Evolutionary conservation across 148 eudicot species (phyloP).

Genomic region (Agrostemma githago): DNA sequence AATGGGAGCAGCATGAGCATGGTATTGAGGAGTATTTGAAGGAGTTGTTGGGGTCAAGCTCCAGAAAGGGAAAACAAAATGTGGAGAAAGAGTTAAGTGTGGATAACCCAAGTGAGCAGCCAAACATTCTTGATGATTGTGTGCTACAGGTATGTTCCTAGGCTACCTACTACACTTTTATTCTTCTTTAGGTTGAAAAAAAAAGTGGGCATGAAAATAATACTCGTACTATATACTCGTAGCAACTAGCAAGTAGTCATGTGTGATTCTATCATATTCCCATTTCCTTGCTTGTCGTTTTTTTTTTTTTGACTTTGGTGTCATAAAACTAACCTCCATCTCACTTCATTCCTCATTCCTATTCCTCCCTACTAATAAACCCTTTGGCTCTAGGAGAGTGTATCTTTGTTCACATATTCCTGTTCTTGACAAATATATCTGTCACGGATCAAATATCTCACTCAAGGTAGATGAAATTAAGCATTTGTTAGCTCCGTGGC

Average conservation of each 20-base stretch:
- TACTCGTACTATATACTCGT: too few species aligned
- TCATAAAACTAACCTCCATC: too few species aligned
- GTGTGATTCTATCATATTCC: not conserved
- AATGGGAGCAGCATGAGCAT: constrained; percentile 43
- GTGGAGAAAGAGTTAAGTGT: constrained; percentile 20
- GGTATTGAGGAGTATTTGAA: constrained; percentile 64
- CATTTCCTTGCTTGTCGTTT: constrained; percentile 7
- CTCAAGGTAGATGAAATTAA: too few species aligned
- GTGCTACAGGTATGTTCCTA: constrained; percentile 28
- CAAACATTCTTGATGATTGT: constrained; percentile 30
- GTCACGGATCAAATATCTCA: too few species aligned
- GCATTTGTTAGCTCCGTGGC: too few species aligned
- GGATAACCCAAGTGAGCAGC: constrained; percentile 27
- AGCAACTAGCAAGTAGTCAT: too few species aligned
- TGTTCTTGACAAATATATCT: too few species aligned
- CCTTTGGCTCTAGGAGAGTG: too few species aligned
- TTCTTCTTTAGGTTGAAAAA: not conserved
- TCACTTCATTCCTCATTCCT: too few species aligned
- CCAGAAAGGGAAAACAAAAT: constrained; percentile 28
- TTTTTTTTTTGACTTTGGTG: constrained; percentile 12
- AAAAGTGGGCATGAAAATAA: not conserved
- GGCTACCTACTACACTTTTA: not conserved
- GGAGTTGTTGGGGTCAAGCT: constrained; percentile 33
- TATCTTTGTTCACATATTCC: too few species aligned
- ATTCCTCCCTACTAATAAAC: too few species aligned